phyloP scores from a whole-genome alignment of 768 basidiomycete genomes.

The Psilocybe subaeruginosa region DNA sequence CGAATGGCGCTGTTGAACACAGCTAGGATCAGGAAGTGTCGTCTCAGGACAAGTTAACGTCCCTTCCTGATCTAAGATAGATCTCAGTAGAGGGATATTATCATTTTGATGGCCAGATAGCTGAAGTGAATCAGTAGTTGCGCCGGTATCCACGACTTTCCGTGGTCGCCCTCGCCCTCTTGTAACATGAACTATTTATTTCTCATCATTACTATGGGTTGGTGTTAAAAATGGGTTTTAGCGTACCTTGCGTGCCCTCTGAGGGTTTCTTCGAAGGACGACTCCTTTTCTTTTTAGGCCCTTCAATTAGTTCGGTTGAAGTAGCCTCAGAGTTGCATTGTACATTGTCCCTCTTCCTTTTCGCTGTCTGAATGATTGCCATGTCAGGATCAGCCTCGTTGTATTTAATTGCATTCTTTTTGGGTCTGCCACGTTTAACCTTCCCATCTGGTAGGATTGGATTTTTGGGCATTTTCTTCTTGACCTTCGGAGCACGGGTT shows the following conservation, averaged over 20 bases:
- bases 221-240: neutral
- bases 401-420: conserved; percentile 31
- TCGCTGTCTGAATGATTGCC: conserved; percentile 6
- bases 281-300: neutral
- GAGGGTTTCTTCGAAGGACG: neutral
- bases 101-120: too few relatives aligned
- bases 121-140: neutral
- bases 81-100: too few relatives aligned
- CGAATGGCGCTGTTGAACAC: too few relatives aligned
- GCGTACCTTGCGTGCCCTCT: neutral
- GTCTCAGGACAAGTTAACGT: too few relatives aligned
- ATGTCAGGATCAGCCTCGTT: conserved; percentile 6
- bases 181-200: neutral
- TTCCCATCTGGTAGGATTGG: conserved; percentile 52
- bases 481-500: conserved; percentile 28
- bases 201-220: neutral
- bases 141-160: neutral
- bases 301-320: conserved; percentile 15
- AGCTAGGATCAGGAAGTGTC: too few relatives aligned
- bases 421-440: conserved; percentile 62
- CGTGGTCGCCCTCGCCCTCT: conserved; percentile 7
- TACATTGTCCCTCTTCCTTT: conserved; percentile 15
- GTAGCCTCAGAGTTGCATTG: neutral
- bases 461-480: conserved; percentile 43
- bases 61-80: too few relatives aligned